These are phyloP conservation scores for Teunomyces funiuensis DNA, from an alignment of 805 yeast genomes.

Conservation along the genomic window DNA sequence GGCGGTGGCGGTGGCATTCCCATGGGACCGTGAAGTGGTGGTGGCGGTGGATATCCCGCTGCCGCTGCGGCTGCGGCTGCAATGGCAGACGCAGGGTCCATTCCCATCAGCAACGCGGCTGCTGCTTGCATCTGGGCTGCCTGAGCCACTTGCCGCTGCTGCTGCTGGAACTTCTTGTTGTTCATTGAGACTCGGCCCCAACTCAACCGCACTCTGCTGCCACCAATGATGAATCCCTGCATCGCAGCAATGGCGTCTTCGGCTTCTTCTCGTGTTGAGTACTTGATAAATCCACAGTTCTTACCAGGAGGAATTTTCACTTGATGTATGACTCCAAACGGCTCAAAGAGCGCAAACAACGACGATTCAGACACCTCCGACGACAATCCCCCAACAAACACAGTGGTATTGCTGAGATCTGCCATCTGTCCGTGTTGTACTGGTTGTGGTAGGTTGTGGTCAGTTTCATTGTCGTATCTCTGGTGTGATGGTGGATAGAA, in stretches of 20 bases:
- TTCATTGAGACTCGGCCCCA: constrained; percentile 69
- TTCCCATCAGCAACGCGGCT: constrained; percentile 38
- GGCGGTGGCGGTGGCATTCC: constrained; percentile 8
- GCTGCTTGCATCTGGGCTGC: constrained; percentile 40
- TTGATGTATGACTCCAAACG: constrained; percentile 68
- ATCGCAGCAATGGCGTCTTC: constrained; percentile 81
- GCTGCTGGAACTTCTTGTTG: constrained; percentile 34
- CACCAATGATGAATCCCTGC: constrained; percentile 90
- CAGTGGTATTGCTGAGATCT: constrained; percentile 71
- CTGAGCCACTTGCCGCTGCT: constrained; percentile 29
- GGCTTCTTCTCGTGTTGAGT: constrained; percentile 72
- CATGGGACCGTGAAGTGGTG: constrained; percentile 6
- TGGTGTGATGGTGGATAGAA: constrained; percentile 3
- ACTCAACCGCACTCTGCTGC: constrained; percentile 75
- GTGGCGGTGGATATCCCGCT: constrained; percentile 17
- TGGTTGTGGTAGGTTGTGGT: neutral
- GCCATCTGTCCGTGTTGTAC: constrained; percentile 26
- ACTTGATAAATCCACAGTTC: constrained; percentile 88
- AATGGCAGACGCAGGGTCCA: constrained; percentile 33
- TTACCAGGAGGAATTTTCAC: constrained; percentile 79
- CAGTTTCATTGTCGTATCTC: neutral
- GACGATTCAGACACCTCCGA: constrained; percentile 62
- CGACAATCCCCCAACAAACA: constrained; percentile 77
- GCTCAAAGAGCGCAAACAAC: constrained; percentile 59
- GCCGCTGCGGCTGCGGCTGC: constrained; percentile 27